Evolutionary conservation across 805 yeast species (phyloP), one percentile per base, ranked within the genome.

Genomic region (Kurtzmaniella fragi): DNA sequence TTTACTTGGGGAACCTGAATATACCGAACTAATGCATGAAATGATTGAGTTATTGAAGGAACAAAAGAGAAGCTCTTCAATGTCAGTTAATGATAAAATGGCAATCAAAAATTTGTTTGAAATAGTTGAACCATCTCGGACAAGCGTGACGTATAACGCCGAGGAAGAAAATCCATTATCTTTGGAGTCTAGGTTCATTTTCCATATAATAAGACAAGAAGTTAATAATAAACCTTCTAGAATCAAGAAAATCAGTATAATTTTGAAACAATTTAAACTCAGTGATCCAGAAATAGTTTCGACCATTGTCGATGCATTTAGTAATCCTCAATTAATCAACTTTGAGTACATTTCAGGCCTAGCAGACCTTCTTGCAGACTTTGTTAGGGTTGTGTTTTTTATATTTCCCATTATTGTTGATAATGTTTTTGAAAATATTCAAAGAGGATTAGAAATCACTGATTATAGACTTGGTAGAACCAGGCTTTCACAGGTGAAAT

Each of bases 401-500:
- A 20, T 52, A 47, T 9, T 55, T 61, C 17, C 62, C 72, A 51
- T 52, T 17, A 73, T 78, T 1, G 59, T 86, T 36, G 96, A 90
- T 56, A 64, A 73, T 12, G 39, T 82, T 2, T 46, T 84, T 12
- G 96, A 89, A 51, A 67, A 70, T n/a, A 68, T 84, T 12, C 66
- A 71, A 8, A 50, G 78, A 17, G 93, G 88, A 0, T 59, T 88
- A 42, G 95, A 88, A 50, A 47, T 66, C 4, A 77, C 80, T 44
- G 77, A 78, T 47, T 82, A 75, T 50, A 67, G 77, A 39, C 56
- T 62, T 37, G 82, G 82, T 48, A 71, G 89, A 53, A 61, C 62
- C 11, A 64, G 95, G 41, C 56, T 84, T 42, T 71, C 93, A 0
- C 77, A 80, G 38, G 71, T 77, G 5, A 74, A 67, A 49, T 81